Conservation (phyloP, 495 filamentous ascomycete species). For the Aspergillus panamensis region DNA sequence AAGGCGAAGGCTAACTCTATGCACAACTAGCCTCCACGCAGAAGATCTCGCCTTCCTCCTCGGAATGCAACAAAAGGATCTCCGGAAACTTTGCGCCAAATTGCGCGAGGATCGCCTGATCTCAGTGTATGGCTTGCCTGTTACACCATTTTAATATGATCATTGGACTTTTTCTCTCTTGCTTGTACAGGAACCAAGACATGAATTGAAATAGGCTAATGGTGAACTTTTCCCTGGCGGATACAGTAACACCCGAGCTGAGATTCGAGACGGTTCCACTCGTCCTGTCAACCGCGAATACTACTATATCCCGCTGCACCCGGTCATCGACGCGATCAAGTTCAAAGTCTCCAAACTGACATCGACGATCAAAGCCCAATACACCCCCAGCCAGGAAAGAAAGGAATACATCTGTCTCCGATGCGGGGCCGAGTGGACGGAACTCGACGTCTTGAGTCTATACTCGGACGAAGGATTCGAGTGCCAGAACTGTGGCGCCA, state of each 20-base stretch:
- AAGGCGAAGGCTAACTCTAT: too few relatives aligned
- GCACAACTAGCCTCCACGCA: conserved; percentile 62
- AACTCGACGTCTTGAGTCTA: conserved; percentile 78
- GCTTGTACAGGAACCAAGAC: background rate
- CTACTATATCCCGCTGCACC: conserved; percentile 94
- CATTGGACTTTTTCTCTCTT: background rate
- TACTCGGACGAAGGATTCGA: conserved; percentile 63
- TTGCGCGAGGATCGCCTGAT: conserved; percentile 84
- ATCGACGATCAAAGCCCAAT: conserved; percentile 75
- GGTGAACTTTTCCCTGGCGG: background rate
- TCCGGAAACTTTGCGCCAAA: conserved; percentile 80
- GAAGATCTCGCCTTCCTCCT: conserved; percentile 83
- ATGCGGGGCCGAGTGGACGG: conserved; percentile 78
- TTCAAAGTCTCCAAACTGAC: conserved; percentile 83
- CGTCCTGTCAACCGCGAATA: conserved; percentile 82
- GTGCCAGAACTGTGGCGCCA: conserved; percentile 74
- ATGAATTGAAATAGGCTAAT: background rate
- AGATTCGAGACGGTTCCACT: conserved; percentile 73
- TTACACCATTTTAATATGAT: conserved; percentile 1
- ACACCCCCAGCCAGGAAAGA: conserved; percentile 73
- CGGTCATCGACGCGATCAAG: conserved; percentile 94
- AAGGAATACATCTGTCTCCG: conserved; percentile 86
- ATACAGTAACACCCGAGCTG: conserved; percentile 68
- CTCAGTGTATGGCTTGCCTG: conserved; percentile 56
- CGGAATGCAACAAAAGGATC: conserved; percentile 80